Conservation (phyloP, 2,329 filamentous ascomycete genomes). For the Dothidotthia symphoricarpi region DNA sequence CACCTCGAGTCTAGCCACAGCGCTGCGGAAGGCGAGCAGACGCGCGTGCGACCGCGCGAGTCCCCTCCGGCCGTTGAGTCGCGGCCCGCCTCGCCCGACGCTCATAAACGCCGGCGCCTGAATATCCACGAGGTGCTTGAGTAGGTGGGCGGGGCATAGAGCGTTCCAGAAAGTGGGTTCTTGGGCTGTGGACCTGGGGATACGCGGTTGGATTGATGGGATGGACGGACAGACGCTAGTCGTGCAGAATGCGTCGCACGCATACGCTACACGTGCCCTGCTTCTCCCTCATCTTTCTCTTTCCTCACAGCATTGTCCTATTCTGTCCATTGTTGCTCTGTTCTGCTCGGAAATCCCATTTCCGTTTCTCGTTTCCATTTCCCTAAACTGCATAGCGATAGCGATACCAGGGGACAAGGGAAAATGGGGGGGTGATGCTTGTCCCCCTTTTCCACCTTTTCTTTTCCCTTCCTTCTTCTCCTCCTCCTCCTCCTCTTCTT, state of each 20-base stretch:
- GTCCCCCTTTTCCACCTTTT: too few relatives aligned
- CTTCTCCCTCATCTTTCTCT: too few relatives aligned
- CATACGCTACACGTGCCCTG: too few relatives aligned
- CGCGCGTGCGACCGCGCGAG: slow-evolving; percentile 28
- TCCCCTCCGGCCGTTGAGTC: slow-evolving; percentile 28
- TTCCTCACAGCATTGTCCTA: too few relatives aligned
- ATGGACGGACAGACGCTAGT: not conserved
- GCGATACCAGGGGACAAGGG: not conserved
- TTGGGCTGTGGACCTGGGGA: not conserved
- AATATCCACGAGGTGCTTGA: slow-evolving; percentile 41
- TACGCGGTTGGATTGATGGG: too few relatives aligned
- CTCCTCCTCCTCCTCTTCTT: too few relatives aligned
- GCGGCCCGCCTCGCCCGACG: slow-evolving; percentile 34
- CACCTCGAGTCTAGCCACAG: slow-evolving; percentile 24
- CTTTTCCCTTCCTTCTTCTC: too few relatives aligned
- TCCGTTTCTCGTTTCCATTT: not conserved
- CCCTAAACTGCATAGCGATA: not conserved
- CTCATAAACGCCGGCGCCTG: slow-evolving; percentile 35
- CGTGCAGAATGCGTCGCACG: too few relatives aligned
- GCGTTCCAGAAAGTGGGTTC: too few relatives aligned
- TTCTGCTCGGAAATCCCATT: not conserved
- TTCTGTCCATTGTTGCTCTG: too few relatives aligned
- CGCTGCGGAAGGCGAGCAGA: slow-evolving; percentile 18
- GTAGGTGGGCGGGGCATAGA: slow-evolving; percentile 17
- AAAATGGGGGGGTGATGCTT: not conserved